Evolutionary conservation across 1,139 yeast genomes (phyloP), one percentile per base, ranked within the genome.

Genomic region (Keqinozyma sinolaborantium): DNA sequence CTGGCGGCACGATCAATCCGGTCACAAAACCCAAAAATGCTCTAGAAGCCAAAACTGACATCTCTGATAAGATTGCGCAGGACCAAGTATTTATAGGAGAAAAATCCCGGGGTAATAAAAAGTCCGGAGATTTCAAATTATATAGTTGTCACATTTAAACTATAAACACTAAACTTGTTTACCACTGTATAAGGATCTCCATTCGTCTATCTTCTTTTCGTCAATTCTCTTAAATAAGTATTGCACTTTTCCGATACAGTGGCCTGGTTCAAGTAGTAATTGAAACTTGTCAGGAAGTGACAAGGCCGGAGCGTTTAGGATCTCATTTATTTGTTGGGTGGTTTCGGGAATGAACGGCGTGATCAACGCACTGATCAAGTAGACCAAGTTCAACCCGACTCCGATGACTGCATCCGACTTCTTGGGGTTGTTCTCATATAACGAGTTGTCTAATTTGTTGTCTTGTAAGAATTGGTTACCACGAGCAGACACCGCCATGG

Each of bases 381-480:
- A 90, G 32, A 90, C 79, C 55, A 92, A 71, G 63, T 92, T 92
- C 60, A 92, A 70, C 35, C 95, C 97, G 35, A 87, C 84, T 40
- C 85, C 95, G 33, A 92, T 85, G 33, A 92, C 95, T 2, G 96
- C 95, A 53, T 90, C 97, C 13, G 95, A 78, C 53, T 78, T 80
- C 25, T 73, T 85, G 23, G 97, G 95, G 32, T 62, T 59, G 51
- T 86, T 78, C 37, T 79, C 77, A 58, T 80, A 86, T 47, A 90
- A 71, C 16, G 85, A 71, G 70, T 92, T 92, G 61, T 90, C 97
- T 50, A 92, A 74, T 64, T 88, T 90, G 69, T 90, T 88, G 34
- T 90, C 97, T 66, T 92, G 99, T 57, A 92, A 73, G 70, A 90
- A 94, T 58, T 73, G 84, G 62, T 92, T 92, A 60, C 98, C 98